Base-by-base conservation (phyloP, 2,329 filamentous ascomycete genomes). In the Cercospora berteroae region DNA sequence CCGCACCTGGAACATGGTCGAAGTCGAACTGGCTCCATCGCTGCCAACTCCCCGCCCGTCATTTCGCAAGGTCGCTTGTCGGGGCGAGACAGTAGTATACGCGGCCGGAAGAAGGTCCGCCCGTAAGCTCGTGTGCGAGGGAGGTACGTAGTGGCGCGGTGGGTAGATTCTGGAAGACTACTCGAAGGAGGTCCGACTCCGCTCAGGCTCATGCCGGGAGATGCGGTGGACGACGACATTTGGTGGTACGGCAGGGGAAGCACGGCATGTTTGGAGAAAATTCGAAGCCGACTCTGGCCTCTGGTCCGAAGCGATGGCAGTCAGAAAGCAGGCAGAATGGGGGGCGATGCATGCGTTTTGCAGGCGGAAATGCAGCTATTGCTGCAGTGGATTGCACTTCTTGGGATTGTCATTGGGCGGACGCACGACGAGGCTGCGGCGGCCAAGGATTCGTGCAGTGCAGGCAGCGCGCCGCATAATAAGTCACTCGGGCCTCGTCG, bases 101-200 rank as follows among this genome's bases (percentile, higher is more conserved):
- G 23, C 29, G 18, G 18, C 12, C 42, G 42, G 42, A 48, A 18
- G 48, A 23, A 31, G 12, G 23, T 39, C 20, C n/a, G 55, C 5
- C 23, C 6, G 55, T 36, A 20, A 33, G 13, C 18, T 58, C 27
- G 55, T 33, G 55, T 16, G 42, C 13, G 42, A 20, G 42, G 42
- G 42, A 48, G 18, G 42, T 20, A 48, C 42, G 42, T 48, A 39
- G 36, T 39, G 36, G 36, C 36, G 42, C 12, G 42, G 42, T 13
- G 44, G 18, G 44, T 23, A 50, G 33, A n/a, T 62, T 62, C 60
- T 62, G 39, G 59, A 61, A 61, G 39, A 39, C 20, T 61, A 16
- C 59, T 61, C 36, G 23, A 61, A 44, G 23, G 48, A 39, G 31
- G 36, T 18, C 27, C 23, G 18, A 27, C 55, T 33, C 50, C 9